Percentiles rank a stretch among this genome's conserved stretches.
These are phyloP conservation scores for Ceratobasidium sp. DNA, from an alignment of 1,284 basidiomycete species.

Conservation along the genomic window DNA sequence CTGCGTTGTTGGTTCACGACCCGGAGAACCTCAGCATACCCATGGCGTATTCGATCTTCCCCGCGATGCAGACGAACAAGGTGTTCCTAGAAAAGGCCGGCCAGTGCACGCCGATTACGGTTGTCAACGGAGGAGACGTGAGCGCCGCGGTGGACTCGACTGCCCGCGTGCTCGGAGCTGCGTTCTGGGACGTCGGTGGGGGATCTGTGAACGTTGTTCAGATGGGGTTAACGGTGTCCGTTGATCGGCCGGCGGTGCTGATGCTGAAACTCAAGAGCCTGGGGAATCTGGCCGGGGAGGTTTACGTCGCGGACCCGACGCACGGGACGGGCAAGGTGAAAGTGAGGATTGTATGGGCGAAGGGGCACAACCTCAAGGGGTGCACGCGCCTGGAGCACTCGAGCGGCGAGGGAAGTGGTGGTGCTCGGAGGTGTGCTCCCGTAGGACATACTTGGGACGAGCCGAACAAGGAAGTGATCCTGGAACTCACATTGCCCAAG, in stretches of 20 bases:
- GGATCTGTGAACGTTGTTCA: conserved; percentile 17
- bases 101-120: neutral
- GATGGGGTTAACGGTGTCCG: conserved; percentile 34
- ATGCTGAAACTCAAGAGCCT: conserved; percentile 21
- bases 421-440: neutral
- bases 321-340: conserved; percentile 27
- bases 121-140: conserved; percentile 30
- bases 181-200: conserved; percentile 34
- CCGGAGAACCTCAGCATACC: conserved; percentile 54
- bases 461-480: neutral
- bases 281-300: conserved; percentile 11
- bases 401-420: neutral
- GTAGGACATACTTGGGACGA: conserved; percentile 3
- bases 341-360: conserved; percentile 27
- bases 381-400: neutral
- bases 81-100: conserved; percentile 29
- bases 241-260: conserved; percentile 27
- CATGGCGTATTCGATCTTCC: conserved; percentile 69
- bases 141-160: conserved; percentile 29
- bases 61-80: conserved; percentile 54
- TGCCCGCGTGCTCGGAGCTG: conserved; percentile 15
- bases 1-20: conserved; percentile 69
- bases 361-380: neutral
- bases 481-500: conserved; percentile 18
- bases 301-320: conserved; percentile 32